Conservation (phyloP, 352 stramenopile species). For the Pythium pyrilobum region DNA sequence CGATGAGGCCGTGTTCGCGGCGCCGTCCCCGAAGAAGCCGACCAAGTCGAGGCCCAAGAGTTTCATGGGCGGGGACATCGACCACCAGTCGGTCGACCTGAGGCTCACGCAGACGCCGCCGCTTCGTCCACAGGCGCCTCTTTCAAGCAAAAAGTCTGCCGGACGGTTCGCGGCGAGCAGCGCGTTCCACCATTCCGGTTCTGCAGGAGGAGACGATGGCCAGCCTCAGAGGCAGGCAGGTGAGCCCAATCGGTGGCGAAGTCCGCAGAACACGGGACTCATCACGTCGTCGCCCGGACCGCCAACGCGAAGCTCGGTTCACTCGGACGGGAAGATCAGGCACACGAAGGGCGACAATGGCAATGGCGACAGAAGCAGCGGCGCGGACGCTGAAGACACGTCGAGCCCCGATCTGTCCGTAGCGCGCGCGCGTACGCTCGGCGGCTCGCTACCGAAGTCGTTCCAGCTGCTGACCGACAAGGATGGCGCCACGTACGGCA, state of each 20-base stretch:
- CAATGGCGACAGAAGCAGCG: background rate
- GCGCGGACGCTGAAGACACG: slow-evolving; percentile 1
- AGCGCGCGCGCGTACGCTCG: slow-evolving; percentile 35
- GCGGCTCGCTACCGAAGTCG: slow-evolving; percentile 58
- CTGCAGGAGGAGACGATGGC: background rate
- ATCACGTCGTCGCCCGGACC: slow-evolving; percentile 9
- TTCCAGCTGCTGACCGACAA: slow-evolving; percentile 39
- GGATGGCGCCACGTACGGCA: slow-evolving; percentile 40
- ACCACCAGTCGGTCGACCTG: slow-evolving; percentile 23
- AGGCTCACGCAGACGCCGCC: slow-evolving; percentile 47
- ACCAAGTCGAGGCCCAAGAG: slow-evolving; percentile 2
- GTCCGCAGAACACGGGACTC: background rate
- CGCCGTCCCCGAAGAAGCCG: background rate
- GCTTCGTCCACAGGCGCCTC: slow-evolving; percentile 6
- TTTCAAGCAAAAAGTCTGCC: slow-evolving; percentile 4
- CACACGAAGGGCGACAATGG: background rate
- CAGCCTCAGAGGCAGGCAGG: background rate
- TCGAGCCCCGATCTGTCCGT: slow-evolving; percentile 18
- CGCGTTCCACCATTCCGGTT: background rate
- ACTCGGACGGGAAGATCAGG: slow-evolving; percentile 8
- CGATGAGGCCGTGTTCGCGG: slow-evolving; percentile 63
- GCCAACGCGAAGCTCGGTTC: slow-evolving; percentile 1
- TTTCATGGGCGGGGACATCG: slow-evolving; percentile 29
- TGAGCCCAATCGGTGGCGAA: slow-evolving; percentile 16
- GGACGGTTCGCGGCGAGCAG: background rate